Conservation (phyloP, 441 rosid genomes). For the Populus hybrid region DNA sequence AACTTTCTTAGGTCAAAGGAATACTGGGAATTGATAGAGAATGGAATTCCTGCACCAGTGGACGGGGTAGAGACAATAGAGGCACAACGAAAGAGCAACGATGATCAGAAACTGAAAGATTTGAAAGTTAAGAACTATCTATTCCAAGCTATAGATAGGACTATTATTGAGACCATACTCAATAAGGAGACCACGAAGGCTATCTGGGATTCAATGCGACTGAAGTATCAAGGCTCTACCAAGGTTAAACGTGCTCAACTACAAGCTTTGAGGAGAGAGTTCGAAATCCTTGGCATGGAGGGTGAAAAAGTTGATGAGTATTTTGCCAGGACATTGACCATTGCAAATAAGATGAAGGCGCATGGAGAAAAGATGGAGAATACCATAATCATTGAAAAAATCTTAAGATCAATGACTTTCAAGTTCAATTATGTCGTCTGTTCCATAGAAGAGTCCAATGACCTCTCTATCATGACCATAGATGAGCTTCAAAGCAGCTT, state of each 20-base stretch:
- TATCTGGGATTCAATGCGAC: neutral
- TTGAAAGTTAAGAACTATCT: too few species aligned
- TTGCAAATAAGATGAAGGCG: neutral
- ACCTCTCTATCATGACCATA: neutral
- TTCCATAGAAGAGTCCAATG: neutral
- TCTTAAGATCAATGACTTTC: neutral
- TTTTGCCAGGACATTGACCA: neutral
- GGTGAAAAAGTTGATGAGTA: neutral
- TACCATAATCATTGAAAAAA: neutral
- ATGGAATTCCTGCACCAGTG: rapidly evolving
- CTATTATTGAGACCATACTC: too few species aligned
- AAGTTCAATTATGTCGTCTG: neutral
- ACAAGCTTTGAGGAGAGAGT: neutral
- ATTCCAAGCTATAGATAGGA: neutral
- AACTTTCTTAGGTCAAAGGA: neutral
- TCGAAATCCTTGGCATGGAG: too few species aligned
- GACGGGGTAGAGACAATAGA: rapidly evolving
- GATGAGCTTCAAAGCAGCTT: neutral
- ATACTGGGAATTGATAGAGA: neutral
- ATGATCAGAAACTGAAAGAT: neutral
- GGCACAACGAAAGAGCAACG: rapidly evolving
- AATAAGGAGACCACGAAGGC: neutral
- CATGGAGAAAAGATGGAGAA: neutral
- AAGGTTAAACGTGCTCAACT: neutral
- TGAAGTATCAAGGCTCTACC: neutral